Base-by-base conservation (phyloP, 192 early-diverging fungal genomes). In the Linderina pennispora region DNA sequence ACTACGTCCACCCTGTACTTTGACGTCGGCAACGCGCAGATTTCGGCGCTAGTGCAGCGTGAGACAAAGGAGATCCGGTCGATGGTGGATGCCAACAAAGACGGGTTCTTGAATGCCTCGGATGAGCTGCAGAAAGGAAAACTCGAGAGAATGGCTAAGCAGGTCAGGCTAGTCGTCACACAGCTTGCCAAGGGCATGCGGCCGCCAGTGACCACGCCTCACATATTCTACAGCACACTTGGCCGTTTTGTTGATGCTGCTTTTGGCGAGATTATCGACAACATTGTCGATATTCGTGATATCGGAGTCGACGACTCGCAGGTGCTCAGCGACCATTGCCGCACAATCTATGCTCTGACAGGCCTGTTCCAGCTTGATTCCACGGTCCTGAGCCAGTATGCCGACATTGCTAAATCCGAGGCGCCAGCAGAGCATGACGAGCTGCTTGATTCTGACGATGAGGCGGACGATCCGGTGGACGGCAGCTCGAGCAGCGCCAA, bases 271-370 rank as follows among this genome's bases (percentile, higher is more conserved):
- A 55, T 47, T 11, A 40, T 59, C 14, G 52, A 40, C 15, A 36
- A 36, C 23, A 31, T 71, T 7, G 7, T 47, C 2, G 51, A 34
- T 20, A 24, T 71, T 14, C 26, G 44, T 13, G 67, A 71, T 20
- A 63, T 71, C 23, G 50, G 56, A 32, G 56, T 41, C 0, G 67
- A 63, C 25, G 60, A 71, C 43, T 71, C 67, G 48, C 51, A 63
- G 33, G 52, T 38, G 13, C 48, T 71, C 16, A 59, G 55, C 33
- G 55, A 71, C 16, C 52, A 71, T 21, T 71, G 67, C 26, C 55
- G 61, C 7, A 11, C 16, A 1, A 9, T 53, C 3, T 23, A 36
- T 2, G 2, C 23, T 17, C 43, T 70, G 11, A 21, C 22, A 3
- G 21, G 10, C 22, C 15, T 52, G 7, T 56, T 57, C 37, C 48